A percentile compares a stretch with the other conserved stretches of the same genome.
Conservation (phyloP, 1,284 basidiomycete species). For the Rhizoctonia solani region DNA sequence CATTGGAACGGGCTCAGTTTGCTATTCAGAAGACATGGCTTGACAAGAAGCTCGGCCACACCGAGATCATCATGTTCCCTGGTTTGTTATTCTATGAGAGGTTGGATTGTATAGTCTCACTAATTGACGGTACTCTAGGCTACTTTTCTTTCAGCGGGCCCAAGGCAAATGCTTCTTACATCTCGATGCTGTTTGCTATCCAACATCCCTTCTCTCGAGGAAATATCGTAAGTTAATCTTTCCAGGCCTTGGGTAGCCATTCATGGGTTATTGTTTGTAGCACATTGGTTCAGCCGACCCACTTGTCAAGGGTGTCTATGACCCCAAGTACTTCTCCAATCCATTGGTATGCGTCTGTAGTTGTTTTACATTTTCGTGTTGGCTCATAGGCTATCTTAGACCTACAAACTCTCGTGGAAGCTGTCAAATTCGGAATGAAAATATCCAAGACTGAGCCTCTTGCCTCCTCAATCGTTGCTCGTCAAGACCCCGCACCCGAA, state of each 20-base stretch:
- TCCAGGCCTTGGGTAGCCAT: neutral
- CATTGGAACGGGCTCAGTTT: constrained; percentile 16
- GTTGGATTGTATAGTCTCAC: neutral
- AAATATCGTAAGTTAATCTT: constrained; percentile 29
- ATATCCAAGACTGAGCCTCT: constrained; percentile 39
- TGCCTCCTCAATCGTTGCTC: constrained; percentile 25
- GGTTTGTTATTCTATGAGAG: neutral
- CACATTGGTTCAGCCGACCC: constrained; percentile 19
- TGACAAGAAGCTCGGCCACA: constrained; percentile 39
- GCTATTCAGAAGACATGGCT: constrained; percentile 20
- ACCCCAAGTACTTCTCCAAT: constrained; percentile 31
- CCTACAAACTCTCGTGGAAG: constrained; percentile 45
- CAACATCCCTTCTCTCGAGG: constrained; percentile 46
- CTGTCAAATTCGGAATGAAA: constrained; percentile 44
- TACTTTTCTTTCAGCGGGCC: constrained; percentile 40
- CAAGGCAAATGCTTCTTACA: constrained; percentile 40
- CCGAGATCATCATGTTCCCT: constrained; percentile 41
- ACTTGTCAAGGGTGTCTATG: constrained; percentile 1
- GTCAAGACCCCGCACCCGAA: constrained; percentile 31
- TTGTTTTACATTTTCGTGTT: neutral
- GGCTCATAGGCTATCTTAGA: constrained; percentile 38
- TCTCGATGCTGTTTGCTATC: constrained; percentile 46
- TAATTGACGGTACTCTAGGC: constrained; percentile 1
- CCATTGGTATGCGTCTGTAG: constrained; percentile 1
- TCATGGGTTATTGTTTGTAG: neutral